A percentile compares a stretch with the other conserved stretches of the same genome.
Evolutionary conservation across 305 asterid genomes (phyloP).

Genomic region (Fraxinus latifolia): DNA sequence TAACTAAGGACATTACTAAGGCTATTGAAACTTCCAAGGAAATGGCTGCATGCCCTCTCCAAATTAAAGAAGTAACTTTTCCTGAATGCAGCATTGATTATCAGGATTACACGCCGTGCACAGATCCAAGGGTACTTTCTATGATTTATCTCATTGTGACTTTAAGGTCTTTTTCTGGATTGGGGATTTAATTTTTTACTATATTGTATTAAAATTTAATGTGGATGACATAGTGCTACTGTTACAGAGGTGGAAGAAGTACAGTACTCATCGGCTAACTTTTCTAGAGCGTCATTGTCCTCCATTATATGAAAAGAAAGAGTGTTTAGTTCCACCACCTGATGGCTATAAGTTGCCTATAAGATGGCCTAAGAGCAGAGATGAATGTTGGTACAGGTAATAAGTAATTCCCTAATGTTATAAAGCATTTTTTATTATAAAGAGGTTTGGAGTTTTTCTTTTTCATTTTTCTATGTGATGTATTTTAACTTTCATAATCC

Average conservation of each 20-base stretch:
- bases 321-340: slow-evolving; percentile 96
- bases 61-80: slow-evolving; percentile 44
- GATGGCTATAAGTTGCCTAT: slow-evolving; percentile 82
- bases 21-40: slow-evolving; percentile 31
- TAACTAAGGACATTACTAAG: slow-evolving; percentile 30
- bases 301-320: slow-evolving; percentile 74
- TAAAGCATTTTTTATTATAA: background rate
- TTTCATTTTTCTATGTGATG: background rate
- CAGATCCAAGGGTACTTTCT: slow-evolving; percentile 79
- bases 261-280: slow-evolving; percentile 65
- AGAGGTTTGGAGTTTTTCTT: background rate
- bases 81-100: slow-evolving; percentile 60
- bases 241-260: slow-evolving; percentile 93
- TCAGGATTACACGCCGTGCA: slow-evolving; percentile 95
- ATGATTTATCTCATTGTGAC: background rate
- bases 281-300: slow-evolving; percentile 98
- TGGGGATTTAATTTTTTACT: background rate
- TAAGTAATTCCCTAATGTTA: background rate
- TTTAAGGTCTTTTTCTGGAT: background rate
- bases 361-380: slow-evolving; percentile 93
- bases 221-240: background rate
- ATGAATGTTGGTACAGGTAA: slow-evolving; percentile 99
- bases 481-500: slow-evolving; percentile 18
- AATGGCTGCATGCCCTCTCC: slow-evolving; percentile 36
- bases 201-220: background rate